Evolutionary conservation across 2,329 filamentous ascomycete species (phyloP).

Genomic region (Hymenotorrendiella dingleyae): DNA sequence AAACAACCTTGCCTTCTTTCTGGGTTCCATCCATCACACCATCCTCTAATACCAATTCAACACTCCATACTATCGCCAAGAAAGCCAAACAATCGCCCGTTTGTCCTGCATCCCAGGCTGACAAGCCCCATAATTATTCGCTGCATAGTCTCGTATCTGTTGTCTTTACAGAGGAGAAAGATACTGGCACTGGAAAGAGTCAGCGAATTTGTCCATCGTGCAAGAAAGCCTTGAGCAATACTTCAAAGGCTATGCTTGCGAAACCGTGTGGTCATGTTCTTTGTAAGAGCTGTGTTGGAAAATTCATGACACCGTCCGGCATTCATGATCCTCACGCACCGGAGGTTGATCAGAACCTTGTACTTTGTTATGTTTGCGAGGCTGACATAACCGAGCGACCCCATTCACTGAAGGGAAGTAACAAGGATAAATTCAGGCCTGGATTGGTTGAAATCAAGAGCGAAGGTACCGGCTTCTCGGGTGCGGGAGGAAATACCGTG

Average conservation of each 20-base stretch:
- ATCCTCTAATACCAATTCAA: slow-evolving; percentile 51
- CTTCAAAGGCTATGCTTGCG: slow-evolving; percentile 73
- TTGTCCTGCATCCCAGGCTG: slow-evolving; percentile 67
- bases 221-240: slow-evolving; percentile 74
- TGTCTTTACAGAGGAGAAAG: slow-evolving; percentile 67
- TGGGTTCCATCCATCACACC: slow-evolving; percentile 88
- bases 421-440: slow-evolving; percentile 51
- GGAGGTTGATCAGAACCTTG: slow-evolving; percentile 39
- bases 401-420: slow-evolving; percentile 37
- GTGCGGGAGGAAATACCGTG: slow-evolving; percentile 76
- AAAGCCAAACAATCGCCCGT: slow-evolving; percentile 61
- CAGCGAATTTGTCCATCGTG: slow-evolving; percentile 74
- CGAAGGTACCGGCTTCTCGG: slow-evolving; percentile 90
- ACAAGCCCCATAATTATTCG: slow-evolving; percentile 66
- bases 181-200: slow-evolving; percentile 40
- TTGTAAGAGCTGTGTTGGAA: slow-evolving; percentile 76
- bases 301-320: slow-evolving; percentile 65
- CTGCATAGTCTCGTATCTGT: slow-evolving; percentile 73
- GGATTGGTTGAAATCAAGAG: slow-evolving; percentile 75
- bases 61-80: slow-evolving; percentile 51
- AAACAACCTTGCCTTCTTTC: slow-evolving; percentile 73
- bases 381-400: slow-evolving; percentile 56
- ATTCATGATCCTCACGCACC: slow-evolving; percentile 55
- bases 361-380: slow-evolving; percentile 84
- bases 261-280: slow-evolving; percentile 90